Percentiles rank a stretch among this genome's conserved stretches.
phyloP scores from a whole-genome alignment of 331 rosid species.

The Phaseolus coccineus region DNA sequence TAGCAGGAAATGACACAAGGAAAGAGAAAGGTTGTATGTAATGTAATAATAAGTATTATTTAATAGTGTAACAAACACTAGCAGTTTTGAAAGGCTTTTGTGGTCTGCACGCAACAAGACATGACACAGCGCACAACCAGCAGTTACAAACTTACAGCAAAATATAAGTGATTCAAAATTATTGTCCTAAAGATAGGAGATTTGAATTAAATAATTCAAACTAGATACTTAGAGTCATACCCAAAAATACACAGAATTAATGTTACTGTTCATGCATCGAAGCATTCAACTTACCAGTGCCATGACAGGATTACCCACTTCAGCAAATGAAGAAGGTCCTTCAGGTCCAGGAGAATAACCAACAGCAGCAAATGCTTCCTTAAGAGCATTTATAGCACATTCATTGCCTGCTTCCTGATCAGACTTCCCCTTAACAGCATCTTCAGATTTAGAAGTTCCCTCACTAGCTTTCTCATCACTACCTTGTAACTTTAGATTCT shows the following conservation, averaged over 20 bases:
- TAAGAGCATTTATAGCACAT: constrained; percentile 77
- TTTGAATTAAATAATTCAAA: constrained; percentile 31
- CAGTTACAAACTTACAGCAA: constrained; percentile 24
- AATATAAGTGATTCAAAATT: constrained; percentile 23
- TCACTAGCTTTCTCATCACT: constrained; percentile 56
- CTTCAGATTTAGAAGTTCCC: constrained; percentile 61
- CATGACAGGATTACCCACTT: constrained; percentile 97
- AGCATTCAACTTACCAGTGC: constrained; percentile 84
- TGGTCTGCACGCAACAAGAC: constrained; percentile 28
- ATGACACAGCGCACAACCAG: constrained; percentile 31
- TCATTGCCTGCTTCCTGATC: constrained; percentile 59
- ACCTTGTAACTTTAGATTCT: constrained; percentile 51
- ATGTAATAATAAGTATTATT: constrained; percentile 27
- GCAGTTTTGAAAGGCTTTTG: constrained; percentile 22
- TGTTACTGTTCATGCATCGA: constrained; percentile 13
- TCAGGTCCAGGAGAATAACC: constrained; percentile 76
- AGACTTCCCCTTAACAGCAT: constrained; percentile 52
- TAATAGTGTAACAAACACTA: constrained; percentile 37
- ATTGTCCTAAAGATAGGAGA: constrained; percentile 10
- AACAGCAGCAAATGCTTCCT: constrained; percentile 90
- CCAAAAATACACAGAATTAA: constrained; percentile 16
- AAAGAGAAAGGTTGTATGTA: constrained; percentile 3
- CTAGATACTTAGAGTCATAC: neutral
- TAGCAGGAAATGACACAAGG: constrained; percentile 25
- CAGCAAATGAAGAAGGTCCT: constrained; percentile 79